Base-by-base conservation (phyloP, 2,329 filamentous ascomycete species). In the Alternaria sp. region DNA sequence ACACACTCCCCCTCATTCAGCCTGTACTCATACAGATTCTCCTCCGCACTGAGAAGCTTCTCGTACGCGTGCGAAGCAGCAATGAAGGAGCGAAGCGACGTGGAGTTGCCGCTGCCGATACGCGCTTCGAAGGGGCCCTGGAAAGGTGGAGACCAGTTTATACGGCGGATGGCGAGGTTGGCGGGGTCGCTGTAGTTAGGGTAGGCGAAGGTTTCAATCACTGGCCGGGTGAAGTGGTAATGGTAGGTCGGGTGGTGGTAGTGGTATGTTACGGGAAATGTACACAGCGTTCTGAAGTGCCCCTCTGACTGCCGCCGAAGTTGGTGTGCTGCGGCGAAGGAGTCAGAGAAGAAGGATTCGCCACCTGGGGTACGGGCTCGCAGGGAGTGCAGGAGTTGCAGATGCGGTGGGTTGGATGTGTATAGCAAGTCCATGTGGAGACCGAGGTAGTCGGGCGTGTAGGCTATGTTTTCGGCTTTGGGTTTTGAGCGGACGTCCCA, bases 351-450 rank as follows among this genome's bases (percentile, higher is more conserved):
- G 56, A 97, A 85, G 1, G 93, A 97, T 72, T 93, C 90, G 50
- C 95, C 96, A 18, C 95, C 95, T 0, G 86, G 82, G 69, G 89
- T 90, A 2, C 89, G 90, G 73, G 96, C 97, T 66, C 91, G 87
- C 45, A 98, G 85, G 75, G 94, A 97, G 81, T 98, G 96, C 5
- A 98, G 87, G 23, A 98, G 84, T 80, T 99, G 95, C 55, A 96
- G 88, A 30, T 90, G 89, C 0, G 95, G 95, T 3, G 92, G 89
- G 55, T 92, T 87, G 14, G 87, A 82, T 80, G 96, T 90, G 81
- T 98, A 98, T 59, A 97, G 85, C 44, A 98, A 86, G 77, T 98
- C 96, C 88, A 97, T 96, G 82, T 99, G 96, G 51, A 97, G 89
- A 15, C 92, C 92, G 2, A 98, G 88, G 74, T 90, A 90, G 53